A percentile compares a stretch with the other conserved stretches of the same genome.
These are phyloP conservation scores for Eucalyptus curtisii DNA, from an alignment of 345 rosid species.

Conservation along the genomic window DNA sequence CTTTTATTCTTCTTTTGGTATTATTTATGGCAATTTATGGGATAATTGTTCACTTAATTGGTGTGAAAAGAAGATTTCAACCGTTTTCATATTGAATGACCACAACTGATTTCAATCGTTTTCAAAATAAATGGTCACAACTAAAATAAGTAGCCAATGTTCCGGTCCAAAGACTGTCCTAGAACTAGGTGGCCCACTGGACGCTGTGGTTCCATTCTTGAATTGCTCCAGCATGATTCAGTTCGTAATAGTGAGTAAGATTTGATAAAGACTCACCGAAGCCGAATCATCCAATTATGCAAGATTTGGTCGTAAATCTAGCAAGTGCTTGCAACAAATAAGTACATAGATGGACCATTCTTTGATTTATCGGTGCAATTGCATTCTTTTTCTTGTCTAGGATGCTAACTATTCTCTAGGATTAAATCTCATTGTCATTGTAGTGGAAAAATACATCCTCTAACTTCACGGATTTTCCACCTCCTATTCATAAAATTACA, in stretches of 20 bases:
- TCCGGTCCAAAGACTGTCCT: neutral
- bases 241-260: neutral
- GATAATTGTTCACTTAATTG: neutral
- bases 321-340: neutral
- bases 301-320: neutral
- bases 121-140: neutral
- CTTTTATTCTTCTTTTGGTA: neutral
- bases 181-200: neutral
- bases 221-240: neutral
- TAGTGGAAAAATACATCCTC: neutral
- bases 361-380: neutral
- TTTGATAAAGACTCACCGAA: neutral
- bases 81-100: neutral
- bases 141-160: neutral
- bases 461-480: neutral
- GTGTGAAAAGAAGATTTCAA: neutral
- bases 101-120: neutral
- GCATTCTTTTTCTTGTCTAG: neutral
- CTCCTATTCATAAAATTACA: neutral
- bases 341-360: neutral
- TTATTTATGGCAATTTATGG: neutral
- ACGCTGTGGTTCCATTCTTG: neutral
- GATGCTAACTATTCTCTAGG: neutral
- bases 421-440: neutral
- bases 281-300: neutral